Evolutionary conservation across 805 yeast species (phyloP), one percentile per base, ranked within the genome.

Genomic region (Blastobotrys robertii): DNA sequence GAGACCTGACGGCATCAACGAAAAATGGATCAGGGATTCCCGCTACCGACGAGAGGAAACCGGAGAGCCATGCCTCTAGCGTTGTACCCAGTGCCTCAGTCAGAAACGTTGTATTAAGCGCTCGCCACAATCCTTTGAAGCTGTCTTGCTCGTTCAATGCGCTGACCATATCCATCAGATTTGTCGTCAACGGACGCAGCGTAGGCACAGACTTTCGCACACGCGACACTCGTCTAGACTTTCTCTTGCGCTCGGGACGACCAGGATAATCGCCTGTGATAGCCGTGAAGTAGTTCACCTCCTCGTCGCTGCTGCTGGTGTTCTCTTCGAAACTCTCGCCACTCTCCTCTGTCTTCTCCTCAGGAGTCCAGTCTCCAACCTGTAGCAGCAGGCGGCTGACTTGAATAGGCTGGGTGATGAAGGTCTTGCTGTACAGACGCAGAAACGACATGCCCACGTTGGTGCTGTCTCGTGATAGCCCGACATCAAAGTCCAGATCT

Each of bases 11-110:
- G 40, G 83, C 71, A 49, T 85, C 95, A 51, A 86, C 79, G 58
- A 86, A 81, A 48, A 79, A 77, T 2, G 96, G 96, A 58, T 88
- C 97, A 0, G 96, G 95, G 28, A 86, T 76, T 13, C 83, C 81
- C 41, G 84, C 60, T 37, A 84, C 65, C 2, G 96, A 92, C 3
- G 95, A 79, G 6, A 87, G 58, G 49, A 88, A 76, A 3, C 96
- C 96, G 0, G 94, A 82, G 38, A 87, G 69, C 97, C 97, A 88
- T 1, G 95, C 85, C 56, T 84, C 90, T 37, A 87, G 65, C 0
- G 95, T 82, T 39, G 78, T 76, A 2, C 81, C 75, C 13, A 86
- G 66, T 0, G 94, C 82, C 42, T 74, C 81, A 57, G 82, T 73
- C 13, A 92, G 69, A 54, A 87, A 90, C 0, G 94, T 72, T 2